A percentile compares a stretch with the other conserved stretches of the same genome.
These are phyloP conservation scores for Starmera caribaea DNA, from an alignment of 805 yeast species.

Conservation along the genomic window DNA sequence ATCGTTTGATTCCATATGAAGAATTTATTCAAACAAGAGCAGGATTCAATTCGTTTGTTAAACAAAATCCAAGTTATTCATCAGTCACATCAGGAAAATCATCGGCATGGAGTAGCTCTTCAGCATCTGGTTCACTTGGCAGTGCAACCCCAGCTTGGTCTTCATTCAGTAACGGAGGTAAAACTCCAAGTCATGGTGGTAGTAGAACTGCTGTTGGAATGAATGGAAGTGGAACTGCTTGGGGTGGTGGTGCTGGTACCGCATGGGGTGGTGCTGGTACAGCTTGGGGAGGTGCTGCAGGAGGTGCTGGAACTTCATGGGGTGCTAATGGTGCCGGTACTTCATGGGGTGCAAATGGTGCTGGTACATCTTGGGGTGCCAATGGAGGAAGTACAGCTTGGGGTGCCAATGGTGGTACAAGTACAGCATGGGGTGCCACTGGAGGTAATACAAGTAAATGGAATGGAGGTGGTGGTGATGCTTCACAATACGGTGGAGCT, in stretches of 20 bases:
- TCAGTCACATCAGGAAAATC: conserved; percentile 1
- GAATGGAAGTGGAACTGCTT: conserved; percentile 16
- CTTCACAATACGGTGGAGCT: conserved; percentile 24
- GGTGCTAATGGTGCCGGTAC: conserved; percentile 32
- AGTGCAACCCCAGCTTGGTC: conserved; percentile 21
- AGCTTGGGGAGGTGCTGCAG: conserved; percentile 32
- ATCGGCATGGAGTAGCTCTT: conserved; percentile 4
- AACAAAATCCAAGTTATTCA: conserved; percentile 1
- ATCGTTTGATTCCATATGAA: conserved; percentile 66
- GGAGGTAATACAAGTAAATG: conserved; percentile 35
- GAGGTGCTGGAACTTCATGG: conserved; percentile 31
- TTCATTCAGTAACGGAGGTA: conserved; percentile 24
- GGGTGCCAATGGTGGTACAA: conserved; percentile 22
- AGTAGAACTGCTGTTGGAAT: conserved; percentile 18
- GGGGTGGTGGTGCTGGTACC: conserved; percentile 26
- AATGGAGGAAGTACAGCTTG: conserved; percentile 38
- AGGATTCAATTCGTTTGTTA: conserved; percentile 6
- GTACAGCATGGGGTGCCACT: conserved; percentile 32
- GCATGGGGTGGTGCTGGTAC: conserved; percentile 28
- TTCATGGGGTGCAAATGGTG: conserved; percentile 34
- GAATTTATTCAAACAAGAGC: conserved; percentile 52
- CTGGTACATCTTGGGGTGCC: conserved; percentile 34
- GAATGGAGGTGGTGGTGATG: conserved; percentile 29
- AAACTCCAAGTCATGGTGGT: conserved; percentile 26
- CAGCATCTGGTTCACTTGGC: conserved; percentile 17